A percentile compares a stretch with the other conserved stretches of the same genome.
Evolutionary conservation across 352 stramenopile species (phyloP).

Genomic region (Detonula confervacea): DNA sequence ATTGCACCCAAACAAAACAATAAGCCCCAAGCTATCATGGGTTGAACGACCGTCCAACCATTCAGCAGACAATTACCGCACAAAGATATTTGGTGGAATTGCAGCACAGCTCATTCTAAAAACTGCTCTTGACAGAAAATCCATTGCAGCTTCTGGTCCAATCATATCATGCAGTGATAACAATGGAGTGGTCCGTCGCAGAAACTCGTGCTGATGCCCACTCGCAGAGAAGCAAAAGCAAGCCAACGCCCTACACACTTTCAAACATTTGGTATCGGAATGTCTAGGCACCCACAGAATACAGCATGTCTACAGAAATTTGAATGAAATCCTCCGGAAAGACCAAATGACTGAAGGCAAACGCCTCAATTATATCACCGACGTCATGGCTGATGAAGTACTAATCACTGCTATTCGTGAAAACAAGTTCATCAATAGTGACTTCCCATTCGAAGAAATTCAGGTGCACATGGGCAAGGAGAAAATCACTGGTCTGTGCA

Average conservation of each 20-base stretch:
- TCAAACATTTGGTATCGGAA: background rate
- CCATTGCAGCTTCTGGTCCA: background rate
- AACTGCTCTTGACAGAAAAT: background rate
- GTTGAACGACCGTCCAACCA: background rate
- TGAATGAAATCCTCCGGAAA: background rate
- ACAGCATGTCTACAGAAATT: background rate
- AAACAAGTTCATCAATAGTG: background rate
- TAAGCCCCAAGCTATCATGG: background rate
- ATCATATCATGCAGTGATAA: slow-evolving; percentile 3
- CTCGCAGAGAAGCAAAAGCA: slow-evolving; percentile 10
- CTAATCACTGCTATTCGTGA: background rate
- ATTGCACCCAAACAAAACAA: background rate
- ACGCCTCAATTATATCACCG: background rate
- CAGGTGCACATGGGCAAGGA: too few relatives aligned
- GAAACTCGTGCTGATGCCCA: background rate
- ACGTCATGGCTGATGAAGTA: background rate
- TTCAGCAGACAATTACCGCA: slow-evolving; percentile 14
- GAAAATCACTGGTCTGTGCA: too few relatives aligned
- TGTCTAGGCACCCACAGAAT: too few relatives aligned
- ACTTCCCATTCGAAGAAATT: background rate
- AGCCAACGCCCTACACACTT: background rate
- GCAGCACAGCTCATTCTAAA: background rate
- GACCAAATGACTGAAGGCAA: background rate
- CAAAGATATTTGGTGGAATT: slow-evolving; percentile 7
- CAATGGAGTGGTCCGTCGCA: background rate